Evolutionary conservation across 441 rosid genomes (phyloP), one percentile per base, ranked within the genome.

Genomic region (Brassica balearica): DNA sequence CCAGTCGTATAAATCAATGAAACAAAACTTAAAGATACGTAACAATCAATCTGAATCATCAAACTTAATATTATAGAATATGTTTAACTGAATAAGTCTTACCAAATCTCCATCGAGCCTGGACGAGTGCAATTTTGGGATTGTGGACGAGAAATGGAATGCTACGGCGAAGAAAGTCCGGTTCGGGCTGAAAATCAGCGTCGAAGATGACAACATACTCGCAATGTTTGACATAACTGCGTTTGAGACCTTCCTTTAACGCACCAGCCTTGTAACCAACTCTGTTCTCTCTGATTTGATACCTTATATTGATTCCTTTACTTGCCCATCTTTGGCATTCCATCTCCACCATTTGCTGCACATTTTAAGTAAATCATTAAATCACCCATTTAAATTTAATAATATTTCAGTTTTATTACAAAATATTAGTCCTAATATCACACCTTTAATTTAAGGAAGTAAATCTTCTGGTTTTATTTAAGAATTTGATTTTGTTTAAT

Each of bases 221-320:
- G 12, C 99, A 96, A 56, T 92, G 93, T 69, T 96, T 94, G 7
- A 91, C 99, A 41, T 96, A 96, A 82, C 91, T 87, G 46, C 97
- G 83, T 76, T 96, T 96, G 14, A 96, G 84, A 0, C 99, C 99
- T 89, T 94, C 98, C 68, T 85, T 94, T 6, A 96, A 82, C 34
- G 98, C 98, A n/a, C 99, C 99, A 0, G 98, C 96, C 82, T 96
- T 96, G 87, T 96, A 96, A 0, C 99, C 99, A 46, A 78, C 88
- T 75, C 99, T 83, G 10, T 76, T 89, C 29, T 92, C 97, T 83
- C 99, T 87, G 29, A 96, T 96, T 83, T 96, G 97, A 75, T 96
- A 96, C 83, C 51, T 77, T 59, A 96, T 84, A 82, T 96, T 92
- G 25, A 96, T 76, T 68, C 99, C 99, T 88, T 96, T 96, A 87